Conservation (phyloP, 169 alveolate species). For the Fabrea salina region DNA sequence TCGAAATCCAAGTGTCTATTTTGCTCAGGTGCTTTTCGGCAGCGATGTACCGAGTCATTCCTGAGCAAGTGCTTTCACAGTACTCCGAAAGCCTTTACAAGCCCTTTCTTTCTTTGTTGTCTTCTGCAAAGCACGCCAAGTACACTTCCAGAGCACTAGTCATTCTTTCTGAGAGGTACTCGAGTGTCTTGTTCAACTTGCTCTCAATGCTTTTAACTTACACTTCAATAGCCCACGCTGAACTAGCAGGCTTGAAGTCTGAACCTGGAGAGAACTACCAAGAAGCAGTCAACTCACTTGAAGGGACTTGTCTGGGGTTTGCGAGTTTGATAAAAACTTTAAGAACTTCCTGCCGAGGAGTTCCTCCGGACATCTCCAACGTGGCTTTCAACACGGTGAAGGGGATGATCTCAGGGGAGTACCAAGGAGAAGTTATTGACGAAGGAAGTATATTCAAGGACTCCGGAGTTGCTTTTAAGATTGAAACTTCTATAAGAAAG, state of each 20-base stretch:
- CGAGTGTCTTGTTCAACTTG: neutral
- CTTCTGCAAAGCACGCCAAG: neutral
- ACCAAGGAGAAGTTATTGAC: neutral
- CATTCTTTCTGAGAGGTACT: neutral
- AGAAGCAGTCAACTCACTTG: neutral
- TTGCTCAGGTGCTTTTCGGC: neutral
- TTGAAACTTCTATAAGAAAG: neutral
- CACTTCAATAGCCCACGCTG: conserved; percentile 33
- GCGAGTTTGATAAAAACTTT: neutral
- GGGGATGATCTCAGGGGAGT: neutral
- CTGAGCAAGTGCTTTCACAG: neutral
- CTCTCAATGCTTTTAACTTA: neutral
- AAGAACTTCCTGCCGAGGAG: neutral
- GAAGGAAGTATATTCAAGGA: neutral
- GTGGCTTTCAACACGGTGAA: conserved; percentile 7
- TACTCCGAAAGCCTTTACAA: neutral
- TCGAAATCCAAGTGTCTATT: neutral
- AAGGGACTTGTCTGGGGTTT: neutral
- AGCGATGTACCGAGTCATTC: neutral
- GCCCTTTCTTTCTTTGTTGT: neutral
- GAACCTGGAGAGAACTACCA: neutral
- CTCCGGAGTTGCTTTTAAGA: neutral
- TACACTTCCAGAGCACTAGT: neutral
- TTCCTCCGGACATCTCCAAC: neutral
- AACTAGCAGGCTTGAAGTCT: conserved; percentile 11